Evolutionary conservation across 2,329 filamentous ascomycete species (phyloP).

Genomic region (Diaporthe nobilis): DNA sequence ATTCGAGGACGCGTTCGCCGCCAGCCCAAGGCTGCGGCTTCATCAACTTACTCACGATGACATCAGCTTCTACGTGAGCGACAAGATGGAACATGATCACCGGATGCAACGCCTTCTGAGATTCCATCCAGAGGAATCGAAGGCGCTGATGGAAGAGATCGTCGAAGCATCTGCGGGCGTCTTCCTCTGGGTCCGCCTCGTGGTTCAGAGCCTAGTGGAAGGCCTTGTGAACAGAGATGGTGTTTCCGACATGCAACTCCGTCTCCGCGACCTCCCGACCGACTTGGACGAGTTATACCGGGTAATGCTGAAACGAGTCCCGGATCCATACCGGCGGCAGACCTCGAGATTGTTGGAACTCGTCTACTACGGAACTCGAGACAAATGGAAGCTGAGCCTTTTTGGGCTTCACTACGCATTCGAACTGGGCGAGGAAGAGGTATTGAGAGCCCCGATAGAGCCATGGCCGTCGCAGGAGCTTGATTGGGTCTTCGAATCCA

Average conservation of each 20-base stretch:
- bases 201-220: constrained; percentile 1
- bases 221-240: neutral
- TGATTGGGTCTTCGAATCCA: neutral
- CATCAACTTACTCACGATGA: neutral
- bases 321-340: constrained; percentile 5
- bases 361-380: constrained; percentile 10
- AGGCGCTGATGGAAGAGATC: neutral
- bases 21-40: neutral
- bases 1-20: constrained; percentile 8
- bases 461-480: neutral
- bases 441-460: neutral
- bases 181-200: constrained; percentile 19
- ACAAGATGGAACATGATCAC: neutral
- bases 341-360: constrained; percentile 2
- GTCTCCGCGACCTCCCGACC: constrained; percentile 1
- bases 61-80: constrained; percentile 12
- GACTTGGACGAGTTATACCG: constrained; percentile 8
- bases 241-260: constrained; percentile 1
- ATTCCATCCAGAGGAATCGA: neutral
- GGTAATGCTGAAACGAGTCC: constrained; percentile 2
- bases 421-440: neutral
- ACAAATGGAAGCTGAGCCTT: constrained; percentile 8
- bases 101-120: neutral
- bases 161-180: constrained; percentile 15
- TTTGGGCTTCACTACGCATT: constrained; percentile 10